Evolutionary conservation across 2,329 filamentous ascomycete species (phyloP), one percentile per base, ranked within the genome.

Genomic region (Alternaria sp.): DNA sequence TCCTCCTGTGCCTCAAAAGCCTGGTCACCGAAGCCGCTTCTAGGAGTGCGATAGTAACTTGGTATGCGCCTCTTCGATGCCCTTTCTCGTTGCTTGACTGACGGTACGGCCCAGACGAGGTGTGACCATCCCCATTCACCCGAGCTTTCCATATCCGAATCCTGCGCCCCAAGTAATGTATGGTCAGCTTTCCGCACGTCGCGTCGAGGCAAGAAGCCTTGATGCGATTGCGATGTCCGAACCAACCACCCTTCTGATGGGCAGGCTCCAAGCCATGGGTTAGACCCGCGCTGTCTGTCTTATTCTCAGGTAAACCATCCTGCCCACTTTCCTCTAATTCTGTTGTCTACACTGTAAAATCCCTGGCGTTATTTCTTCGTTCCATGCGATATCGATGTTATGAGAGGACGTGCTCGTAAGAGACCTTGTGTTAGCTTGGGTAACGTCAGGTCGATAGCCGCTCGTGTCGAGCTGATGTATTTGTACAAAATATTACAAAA

Each of bases 11-110:
- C 62, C 51, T 30, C 25, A 58, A 43, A 68, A 66, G 55, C 58
- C 66, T 33, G 44, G 37, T 60, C 66, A 69, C 18, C 68, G 66
- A 45, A 66, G 53, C 58, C 66, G 66, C 50, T 67, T 66, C 45
- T 67, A 71, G 66, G 53, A 54, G 55, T 41, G 55, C 46, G 46
- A 59, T n/a, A 30, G 20, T 41, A 55, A 51, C 20, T 37, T 60
- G 61, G 61, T 63, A 63, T n/a, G 50, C n/a, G n/a, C 37, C 25
- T 47, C 26, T 23, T 20, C 21, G 11, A 20, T 12, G 20, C n/a
- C 15, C 20, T 4, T 46, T 20, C 30, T 20, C 25, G 3, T 33
- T 21, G 20, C 14, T 14, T 45, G n/a, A 56, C 56, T 65, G 41
- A 65, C 60, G 21, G 23, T 56, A 21, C 28, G 10, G 23, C 30